Evolutionary conservation across 1,139 yeast genomes (phyloP), one percentile per base, ranked within the genome.

Genomic region (Lodderomyces jiufengensis): DNA sequence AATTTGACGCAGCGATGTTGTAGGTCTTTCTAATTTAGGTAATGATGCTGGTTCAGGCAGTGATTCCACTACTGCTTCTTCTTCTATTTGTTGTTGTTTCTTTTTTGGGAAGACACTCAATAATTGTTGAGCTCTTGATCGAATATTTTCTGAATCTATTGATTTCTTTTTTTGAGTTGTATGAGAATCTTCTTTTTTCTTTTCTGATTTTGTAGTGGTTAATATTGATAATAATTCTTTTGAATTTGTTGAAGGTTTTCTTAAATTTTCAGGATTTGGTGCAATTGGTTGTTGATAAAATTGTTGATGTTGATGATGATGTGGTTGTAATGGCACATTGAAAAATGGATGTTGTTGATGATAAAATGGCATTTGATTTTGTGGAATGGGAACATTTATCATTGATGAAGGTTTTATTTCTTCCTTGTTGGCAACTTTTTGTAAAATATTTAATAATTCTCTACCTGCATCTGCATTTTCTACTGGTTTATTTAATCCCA

Each of bases 371-470:
- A 58, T 47, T 32, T 58, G 65, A 47, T 54, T 59, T 47, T 58
- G 60, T 16, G 68, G 63, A 26, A 59, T 39, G 28, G 37, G 42
- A 5, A 37, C 36, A 27, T 33, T 37, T 13, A 42, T 33, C 34
- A 44, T 37, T 15, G 41, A 37, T 21, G 32, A 11, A 11, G 31
- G 46, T 25, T n/a, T 40, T 31, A 14, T 34, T 25, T 25, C 27
- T 7, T 16, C 15, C 10, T 13, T 16, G 18, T 18, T 23, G 5
- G 34, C 15, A 9, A 67, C 73, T 18, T 70, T 66, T 49, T 80
- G 85, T 42, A 81, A 63, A 54, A 80, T 72, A 45, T 81, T 77
- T 48, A 84, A 68, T 42, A 84, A 58, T 40, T 80, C 92, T 66
- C 92, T 77, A 20, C 92, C 92, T 3, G 88, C 87, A 55, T 83